Evolutionary conservation across 2,329 filamentous ascomycete species (phyloP).

Genomic region (Colletotrichum gloeosporioides): DNA sequence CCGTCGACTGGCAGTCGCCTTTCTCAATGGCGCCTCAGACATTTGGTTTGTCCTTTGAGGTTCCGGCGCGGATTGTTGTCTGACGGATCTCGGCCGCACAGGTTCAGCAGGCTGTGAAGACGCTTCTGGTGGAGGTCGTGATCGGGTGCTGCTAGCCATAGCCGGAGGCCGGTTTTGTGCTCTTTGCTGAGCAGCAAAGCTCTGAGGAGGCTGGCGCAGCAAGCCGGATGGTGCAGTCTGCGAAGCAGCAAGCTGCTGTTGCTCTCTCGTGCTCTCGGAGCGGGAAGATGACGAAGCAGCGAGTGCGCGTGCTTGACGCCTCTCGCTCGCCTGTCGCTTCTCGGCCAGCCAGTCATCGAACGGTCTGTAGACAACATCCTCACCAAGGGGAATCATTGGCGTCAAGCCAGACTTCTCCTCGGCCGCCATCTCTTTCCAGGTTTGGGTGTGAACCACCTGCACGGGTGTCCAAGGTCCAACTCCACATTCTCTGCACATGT

Average conservation of each 20-base stretch:
- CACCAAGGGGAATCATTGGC: slow-evolving; percentile 65
- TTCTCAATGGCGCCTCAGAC: slow-evolving; percentile 14
- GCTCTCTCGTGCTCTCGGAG: slow-evolving; percentile 30
- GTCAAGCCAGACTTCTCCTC: slow-evolving; percentile 72
- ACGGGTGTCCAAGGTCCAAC: slow-evolving; percentile 60
- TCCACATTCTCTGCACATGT: slow-evolving; percentile 62
- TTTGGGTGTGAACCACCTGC: slow-evolving; percentile 56
- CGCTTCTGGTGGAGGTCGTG: slow-evolving; percentile 29
- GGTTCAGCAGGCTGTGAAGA: slow-evolving; percentile 3
- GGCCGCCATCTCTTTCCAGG: slow-evolving; percentile 71
- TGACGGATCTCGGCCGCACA: slow-evolving; percentile 11
- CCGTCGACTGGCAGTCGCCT: neutral
- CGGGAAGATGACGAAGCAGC: slow-evolving; percentile 24
- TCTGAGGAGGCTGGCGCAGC: slow-evolving; percentile 62
- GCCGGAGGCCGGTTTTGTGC: slow-evolving; percentile 55
- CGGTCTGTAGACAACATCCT: slow-evolving; percentile 68
- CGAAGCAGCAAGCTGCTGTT: slow-evolving; percentile 35
- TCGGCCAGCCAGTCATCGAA: slow-evolving; percentile 67
- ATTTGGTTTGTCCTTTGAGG: slow-evolving; percentile 3
- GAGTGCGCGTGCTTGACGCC: slow-evolving; percentile 35
- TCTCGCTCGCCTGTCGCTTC: slow-evolving; percentile 54
- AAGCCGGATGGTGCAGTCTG: slow-evolving; percentile 47
- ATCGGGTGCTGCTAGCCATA: slow-evolving; percentile 30
- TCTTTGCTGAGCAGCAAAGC: slow-evolving; percentile 70
- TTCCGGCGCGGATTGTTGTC: slow-evolving; percentile 17